Base-by-base conservation (phyloP, 805 yeast species). In the Candida patagonica region DNA sequence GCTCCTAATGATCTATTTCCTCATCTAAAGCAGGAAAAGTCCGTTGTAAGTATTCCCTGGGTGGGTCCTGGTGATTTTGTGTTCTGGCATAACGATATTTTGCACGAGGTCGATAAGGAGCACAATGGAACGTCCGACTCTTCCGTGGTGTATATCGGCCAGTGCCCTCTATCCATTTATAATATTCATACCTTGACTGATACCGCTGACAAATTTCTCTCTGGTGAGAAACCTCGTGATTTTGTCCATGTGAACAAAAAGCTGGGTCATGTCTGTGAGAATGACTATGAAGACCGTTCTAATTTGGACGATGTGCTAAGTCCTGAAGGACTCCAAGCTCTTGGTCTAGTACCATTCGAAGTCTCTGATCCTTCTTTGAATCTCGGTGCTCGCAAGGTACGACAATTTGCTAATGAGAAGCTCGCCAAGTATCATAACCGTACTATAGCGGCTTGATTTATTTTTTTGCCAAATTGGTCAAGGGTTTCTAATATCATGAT, bases 31-130 rank as follows among this genome's bases (percentile, higher is more conserved):
- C 59, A 55, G 15, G 45, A 46, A 2, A 46, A 50, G 16, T 42
- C 61, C 4, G 60, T 67, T 53, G 55, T 58, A 9, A 49, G 60
- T 1, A 51, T 65, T 29, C 71, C 72, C 6, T 43, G 52, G n/a
- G 68, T 67, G 12, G 42, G 57, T 2, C 60, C 68, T 13, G 73
- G 73, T 8, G 71, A 67, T 48, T 57, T 53, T 45, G 68, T 68
- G 1, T 60, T 60, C 38, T 67, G 71, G 72, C 73, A 68, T 42
- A 55, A 63, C 38, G 72, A 67, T 45, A 40, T 57, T 22, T 55
- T 61, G n/a, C 73, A 68, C 48, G 62, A 62, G 7, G 70, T 68
- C 17, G 71, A 68, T 41, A 43, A 50, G 16, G 57, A 50, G 4
- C 67, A 62, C 44, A 42, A 43, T 6, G 70, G 70, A 3, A 25